A percentile compares a stretch with the other conserved stretches of the same genome.
Conservation (phyloP, 208 protist genomes). For the Trypanosoma brucei region DNA sequence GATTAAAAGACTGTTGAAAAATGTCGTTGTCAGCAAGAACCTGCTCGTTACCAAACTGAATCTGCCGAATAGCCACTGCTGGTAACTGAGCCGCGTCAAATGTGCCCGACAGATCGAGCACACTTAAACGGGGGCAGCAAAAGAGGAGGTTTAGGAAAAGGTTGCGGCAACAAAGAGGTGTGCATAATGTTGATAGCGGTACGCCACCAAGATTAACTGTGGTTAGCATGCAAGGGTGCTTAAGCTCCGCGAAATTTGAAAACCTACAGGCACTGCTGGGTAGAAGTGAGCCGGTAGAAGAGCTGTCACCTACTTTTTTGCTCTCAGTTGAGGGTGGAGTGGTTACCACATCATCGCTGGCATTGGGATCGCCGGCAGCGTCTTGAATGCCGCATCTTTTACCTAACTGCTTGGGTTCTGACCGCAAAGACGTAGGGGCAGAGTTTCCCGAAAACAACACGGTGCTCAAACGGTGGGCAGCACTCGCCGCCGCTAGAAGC, state of each 20-base stretch:
- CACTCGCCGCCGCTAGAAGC: slow-evolving; percentile 56
- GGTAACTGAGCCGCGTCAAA: slow-evolving; percentile 47
- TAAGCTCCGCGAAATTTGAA: slow-evolving; percentile 35
- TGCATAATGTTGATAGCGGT: slow-evolving; percentile 55
- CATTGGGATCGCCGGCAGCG: too few relatives aligned
- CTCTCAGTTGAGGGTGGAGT: not conserved
- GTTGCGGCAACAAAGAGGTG: slow-evolving; percentile 53
- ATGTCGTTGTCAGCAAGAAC: not conserved
- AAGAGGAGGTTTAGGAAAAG: slow-evolving; percentile 76
- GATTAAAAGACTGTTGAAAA: not conserved
- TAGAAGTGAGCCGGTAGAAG: slow-evolving; percentile 8
- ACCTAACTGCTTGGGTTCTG: slow-evolving; percentile 14
- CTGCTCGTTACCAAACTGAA: slow-evolving; percentile 22
- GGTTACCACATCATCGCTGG: not conserved
- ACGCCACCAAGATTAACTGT: slow-evolving; percentile 43
- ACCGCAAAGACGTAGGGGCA: slow-evolving; percentile 22
- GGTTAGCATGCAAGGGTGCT: slow-evolving; percentile 30
- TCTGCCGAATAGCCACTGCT: slow-evolving; percentile 15
- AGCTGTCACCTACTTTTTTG: not conserved
- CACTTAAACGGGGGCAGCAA: slow-evolving; percentile 42
- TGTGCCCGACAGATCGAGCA: slow-evolving; percentile 52
- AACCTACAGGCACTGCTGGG: slow-evolving; percentile 16
- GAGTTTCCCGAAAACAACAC: slow-evolving; percentile 45
- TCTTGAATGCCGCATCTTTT: not conserved
- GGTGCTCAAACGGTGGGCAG: slow-evolving; percentile 39